These are phyloP conservation scores for Amesomyces nigricolor DNA, from an alignment of 2,329 filamentous ascomycete species.

Conservation along the genomic window DNA sequence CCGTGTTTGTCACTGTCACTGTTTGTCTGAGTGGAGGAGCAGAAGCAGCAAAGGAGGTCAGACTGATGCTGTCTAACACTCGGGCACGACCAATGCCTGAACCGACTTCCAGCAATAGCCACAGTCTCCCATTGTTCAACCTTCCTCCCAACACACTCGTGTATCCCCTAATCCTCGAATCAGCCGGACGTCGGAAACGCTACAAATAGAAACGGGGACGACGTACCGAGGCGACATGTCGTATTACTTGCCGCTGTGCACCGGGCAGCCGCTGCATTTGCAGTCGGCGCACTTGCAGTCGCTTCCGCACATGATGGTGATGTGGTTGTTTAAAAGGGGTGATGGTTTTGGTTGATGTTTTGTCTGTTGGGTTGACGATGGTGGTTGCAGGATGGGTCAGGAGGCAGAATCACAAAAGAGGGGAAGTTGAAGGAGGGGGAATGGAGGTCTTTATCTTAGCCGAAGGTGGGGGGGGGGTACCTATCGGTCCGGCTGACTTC, in stretches of 20 bases:
- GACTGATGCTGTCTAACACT: neutral
- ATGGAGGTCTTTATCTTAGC: neutral
- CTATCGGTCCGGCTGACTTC: too few relatives aligned
- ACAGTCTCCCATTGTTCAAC: neutral
- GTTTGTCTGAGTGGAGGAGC: too few relatives aligned
- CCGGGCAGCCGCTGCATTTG: conserved; percentile 21
- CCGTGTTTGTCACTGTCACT: too few relatives aligned
- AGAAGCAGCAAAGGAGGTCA: neutral
- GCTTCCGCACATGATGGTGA: conserved; percentile 23
- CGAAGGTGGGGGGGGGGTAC: too few relatives aligned
- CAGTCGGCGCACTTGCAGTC: conserved; percentile 23
- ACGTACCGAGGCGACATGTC: too few relatives aligned
- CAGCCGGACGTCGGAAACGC: too few relatives aligned
- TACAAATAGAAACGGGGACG: too few relatives aligned
- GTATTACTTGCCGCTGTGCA: conserved; percentile 19
- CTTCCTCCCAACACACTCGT: too few relatives aligned
- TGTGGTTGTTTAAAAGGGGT: conserved; percentile 1
- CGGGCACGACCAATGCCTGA: conserved; percentile 1
- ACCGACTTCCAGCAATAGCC: neutral
- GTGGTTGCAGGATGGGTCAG: neutral
- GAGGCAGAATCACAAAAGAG: neutral
- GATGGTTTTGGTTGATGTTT: conserved; percentile 2
- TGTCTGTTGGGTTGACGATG: too few relatives aligned
- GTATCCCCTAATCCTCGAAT: too few relatives aligned
- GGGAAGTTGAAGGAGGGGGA: neutral